Percentiles rank a stretch among this genome's conserved stretches.
Evolutionary conservation across 2,329 filamentous ascomycete genomes (phyloP).

Genomic region (Aspergillus felis): DNA sequence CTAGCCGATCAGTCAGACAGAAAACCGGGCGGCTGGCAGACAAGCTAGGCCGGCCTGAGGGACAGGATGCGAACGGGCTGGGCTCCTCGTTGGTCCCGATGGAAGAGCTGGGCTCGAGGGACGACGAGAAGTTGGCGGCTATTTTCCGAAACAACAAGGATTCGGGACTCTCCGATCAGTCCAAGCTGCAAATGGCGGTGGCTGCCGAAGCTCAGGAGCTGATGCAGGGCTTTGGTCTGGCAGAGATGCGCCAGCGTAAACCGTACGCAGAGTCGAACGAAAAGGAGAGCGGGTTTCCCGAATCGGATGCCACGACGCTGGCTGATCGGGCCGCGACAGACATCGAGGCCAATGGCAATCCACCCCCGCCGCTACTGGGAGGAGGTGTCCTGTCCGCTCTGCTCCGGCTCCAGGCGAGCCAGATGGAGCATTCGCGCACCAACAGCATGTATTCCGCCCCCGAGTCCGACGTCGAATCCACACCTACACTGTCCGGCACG

Average conservation of each 20-base stretch:
- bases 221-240: conserved; percentile 2
- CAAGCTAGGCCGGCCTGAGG: neutral
- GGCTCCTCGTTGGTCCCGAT: conserved; percentile 1
- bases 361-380: neutral
- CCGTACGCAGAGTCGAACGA: neutral
- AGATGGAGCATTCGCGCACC: conserved; percentile 1
- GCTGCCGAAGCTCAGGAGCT: conserved; percentile 3
- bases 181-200: conserved; percentile 3
- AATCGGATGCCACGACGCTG: neutral
- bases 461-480: conserved; percentile 3
- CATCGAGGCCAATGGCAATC: conserved; percentile 1
- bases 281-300: neutral
- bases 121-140: conserved; percentile 6
- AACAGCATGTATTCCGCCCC: conserved; percentile 1
- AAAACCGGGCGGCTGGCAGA: conserved; percentile 3
- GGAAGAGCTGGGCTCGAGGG: conserved; percentile 7
- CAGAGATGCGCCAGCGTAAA: neutral
- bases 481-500: neutral
- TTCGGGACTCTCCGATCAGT: neutral
- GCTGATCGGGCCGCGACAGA: neutral
- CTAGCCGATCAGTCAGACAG: conserved; percentile 1
- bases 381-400: conserved; percentile 5
- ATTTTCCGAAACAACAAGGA: neutral
- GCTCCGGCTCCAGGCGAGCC: conserved; percentile 3
- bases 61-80: neutral